These are phyloP conservation scores for Xylaria sp. DNA, from an alignment of 495 filamentous ascomycete genomes.

Conservation along the genomic window DNA sequence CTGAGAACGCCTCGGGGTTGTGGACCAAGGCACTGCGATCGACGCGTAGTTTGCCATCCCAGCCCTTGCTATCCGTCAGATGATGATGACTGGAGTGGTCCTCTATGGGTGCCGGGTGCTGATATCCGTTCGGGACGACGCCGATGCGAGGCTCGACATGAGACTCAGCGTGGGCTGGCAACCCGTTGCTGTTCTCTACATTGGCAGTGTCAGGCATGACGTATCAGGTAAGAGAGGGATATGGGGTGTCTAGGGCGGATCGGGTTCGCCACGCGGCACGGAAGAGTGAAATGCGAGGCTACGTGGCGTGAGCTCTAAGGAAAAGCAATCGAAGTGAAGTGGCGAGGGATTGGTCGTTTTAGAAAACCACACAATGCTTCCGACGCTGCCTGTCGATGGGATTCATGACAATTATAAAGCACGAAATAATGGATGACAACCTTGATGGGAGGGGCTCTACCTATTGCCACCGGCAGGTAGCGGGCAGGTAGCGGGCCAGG, in stretches of 20 bases:
- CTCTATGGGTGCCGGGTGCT: conserved; percentile 47
- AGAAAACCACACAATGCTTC: neutral
- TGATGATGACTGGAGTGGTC: conserved; percentile 50
- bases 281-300: neutral
- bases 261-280: neutral
- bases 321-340: neutral
- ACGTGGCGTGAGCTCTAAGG: neutral
- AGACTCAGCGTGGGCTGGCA: conserved; percentile 40
- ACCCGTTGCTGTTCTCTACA: conserved; percentile 37
- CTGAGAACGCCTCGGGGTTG: conserved; percentile 80
- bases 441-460: neutral
- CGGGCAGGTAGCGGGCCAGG: neutral
- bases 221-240: conserved; percentile 8
- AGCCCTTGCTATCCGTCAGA: conserved; percentile 73
- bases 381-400: neutral
- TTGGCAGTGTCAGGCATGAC: conserved; percentile 47
- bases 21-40: conserved; percentile 67
- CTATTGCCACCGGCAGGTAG: neutral
- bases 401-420: neutral
- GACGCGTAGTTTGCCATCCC: conserved; percentile 89
- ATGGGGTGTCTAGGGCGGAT: neutral
- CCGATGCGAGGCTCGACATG: conserved; percentile 46
- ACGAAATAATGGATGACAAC: neutral
- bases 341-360: neutral
- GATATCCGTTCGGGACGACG: conserved; percentile 42